These are phyloP conservation scores for Xylaria flabelliformis DNA, from an alignment of 495 filamentous ascomycete species.

Conservation along the genomic window DNA sequence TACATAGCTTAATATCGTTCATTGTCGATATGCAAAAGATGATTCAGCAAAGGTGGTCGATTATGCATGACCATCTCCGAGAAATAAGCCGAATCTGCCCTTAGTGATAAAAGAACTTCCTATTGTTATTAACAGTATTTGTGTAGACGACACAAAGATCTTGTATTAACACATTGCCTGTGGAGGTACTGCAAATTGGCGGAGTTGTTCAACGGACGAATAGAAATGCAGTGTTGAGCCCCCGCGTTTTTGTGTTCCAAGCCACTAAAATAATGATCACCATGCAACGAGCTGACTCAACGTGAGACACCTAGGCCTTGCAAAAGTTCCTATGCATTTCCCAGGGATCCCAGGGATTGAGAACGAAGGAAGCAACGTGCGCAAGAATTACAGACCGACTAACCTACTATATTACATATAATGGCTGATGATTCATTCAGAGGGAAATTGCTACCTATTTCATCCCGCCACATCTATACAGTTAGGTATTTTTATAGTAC, in stretches of 20 bases:
- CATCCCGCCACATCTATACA: not conserved
- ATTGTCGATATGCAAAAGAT: not conserved
- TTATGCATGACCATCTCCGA: not conserved
- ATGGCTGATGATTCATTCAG: not conserved
- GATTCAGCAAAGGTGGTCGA: not conserved
- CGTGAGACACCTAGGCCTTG: not conserved
- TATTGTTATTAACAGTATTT: not conserved
- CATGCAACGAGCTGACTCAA: not conserved
- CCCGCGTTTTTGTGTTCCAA: slow-evolving; percentile 27
- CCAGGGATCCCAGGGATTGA: not conserved
- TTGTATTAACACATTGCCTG: not conserved
- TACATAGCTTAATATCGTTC: not conserved
- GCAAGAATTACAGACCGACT: not conserved
- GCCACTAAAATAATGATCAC: slow-evolving; percentile 19
- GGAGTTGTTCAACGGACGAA: not conserved
- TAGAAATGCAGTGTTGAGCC: slow-evolving; percentile 14
- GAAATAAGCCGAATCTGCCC: not conserved
- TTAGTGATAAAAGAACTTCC: not conserved
- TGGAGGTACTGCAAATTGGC: not conserved
- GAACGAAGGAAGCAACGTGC: not conserved
- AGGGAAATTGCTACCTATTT: not conserved
- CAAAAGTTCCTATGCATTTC: not conserved
- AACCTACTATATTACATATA: too few relatives aligned
- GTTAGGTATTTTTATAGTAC: too few relatives aligned
- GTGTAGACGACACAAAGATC: not conserved